phyloP scores from a whole-genome alignment of 495 filamentous ascomycete genomes.

The Aspergillus egyptiacus region DNA sequence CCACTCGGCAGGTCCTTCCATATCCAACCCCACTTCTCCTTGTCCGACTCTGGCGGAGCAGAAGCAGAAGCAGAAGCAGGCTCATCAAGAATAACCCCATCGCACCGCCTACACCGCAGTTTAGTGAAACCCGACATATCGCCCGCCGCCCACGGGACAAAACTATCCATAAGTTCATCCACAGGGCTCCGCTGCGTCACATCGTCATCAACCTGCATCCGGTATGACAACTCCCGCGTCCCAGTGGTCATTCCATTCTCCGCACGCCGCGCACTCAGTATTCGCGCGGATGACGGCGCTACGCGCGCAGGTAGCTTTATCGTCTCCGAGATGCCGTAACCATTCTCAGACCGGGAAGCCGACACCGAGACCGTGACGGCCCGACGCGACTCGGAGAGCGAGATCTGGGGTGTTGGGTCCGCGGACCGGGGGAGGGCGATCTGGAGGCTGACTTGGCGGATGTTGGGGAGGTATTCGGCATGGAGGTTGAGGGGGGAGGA shows the following conservation, averaged over 20 bases:
- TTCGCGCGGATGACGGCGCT: constrained; percentile 19
- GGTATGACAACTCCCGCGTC: constrained; percentile 49
- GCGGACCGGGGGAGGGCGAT: constrained; percentile 49
- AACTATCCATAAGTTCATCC: constrained; percentile 32
- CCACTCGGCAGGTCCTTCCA: constrained; percentile 96
- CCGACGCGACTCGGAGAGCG: constrained; percentile 37
- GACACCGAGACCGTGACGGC: constrained; percentile 34
- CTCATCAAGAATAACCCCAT: constrained; percentile 24
- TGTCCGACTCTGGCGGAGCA: not conserved
- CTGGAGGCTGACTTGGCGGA: constrained; percentile 74
- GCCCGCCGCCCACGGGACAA: constrained; percentile 68
- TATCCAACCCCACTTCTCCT: constrained; percentile 22
- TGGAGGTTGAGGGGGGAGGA: constrained; percentile 49
- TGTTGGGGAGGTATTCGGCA: constrained; percentile 82
- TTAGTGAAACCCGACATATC: constrained; percentile 50
- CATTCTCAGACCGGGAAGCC: constrained; percentile 44
- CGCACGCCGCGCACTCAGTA: not conserved
- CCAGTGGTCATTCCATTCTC: not conserved
- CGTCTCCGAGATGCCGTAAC: constrained; percentile 36
- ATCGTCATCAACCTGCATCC: constrained; percentile 56
- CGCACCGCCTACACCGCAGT: constrained; percentile 64
- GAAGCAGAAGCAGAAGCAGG: not conserved
- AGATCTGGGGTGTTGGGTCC: constrained; percentile 26
- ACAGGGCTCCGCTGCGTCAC: constrained; percentile 14
- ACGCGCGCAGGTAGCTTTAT: constrained; percentile 64